phyloP scores from a whole-genome alignment of 768 basidiomycete genomes.

The Lactifluus rugatus region DNA sequence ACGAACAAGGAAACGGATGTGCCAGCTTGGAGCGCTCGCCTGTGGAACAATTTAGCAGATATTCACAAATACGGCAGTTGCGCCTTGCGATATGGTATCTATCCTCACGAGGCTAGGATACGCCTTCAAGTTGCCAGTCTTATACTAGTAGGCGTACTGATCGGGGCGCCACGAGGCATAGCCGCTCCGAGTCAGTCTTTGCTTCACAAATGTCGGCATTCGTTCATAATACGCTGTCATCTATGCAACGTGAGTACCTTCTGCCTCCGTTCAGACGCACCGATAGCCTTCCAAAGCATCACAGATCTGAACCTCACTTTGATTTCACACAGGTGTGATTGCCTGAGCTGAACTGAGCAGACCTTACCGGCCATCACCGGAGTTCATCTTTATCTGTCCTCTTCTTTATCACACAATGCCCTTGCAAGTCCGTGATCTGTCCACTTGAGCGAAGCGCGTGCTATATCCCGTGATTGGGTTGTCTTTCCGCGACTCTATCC shows the following conservation, averaged over 20 bases:
- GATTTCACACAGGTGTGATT: not conserved
- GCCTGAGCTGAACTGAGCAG: not conserved
- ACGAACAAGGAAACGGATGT: not conserved
- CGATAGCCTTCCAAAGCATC: not conserved
- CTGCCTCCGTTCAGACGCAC: not conserved
- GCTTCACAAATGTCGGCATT: not conserved
- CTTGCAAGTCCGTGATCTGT: not conserved
- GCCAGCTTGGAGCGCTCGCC: not conserved
- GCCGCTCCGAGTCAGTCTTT: not conserved
- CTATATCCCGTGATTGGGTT: not conserved
- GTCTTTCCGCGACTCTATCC: not conserved
- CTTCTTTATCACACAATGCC: not conserved
- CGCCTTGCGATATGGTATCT: not conserved
- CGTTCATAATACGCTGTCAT: not conserved
- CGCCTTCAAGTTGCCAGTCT: not conserved
- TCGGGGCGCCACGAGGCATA: conserved; percentile 7
- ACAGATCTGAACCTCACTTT: not conserved
- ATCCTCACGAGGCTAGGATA: not conserved
- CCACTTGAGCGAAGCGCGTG: not conserved
- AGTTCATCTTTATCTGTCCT: not conserved
- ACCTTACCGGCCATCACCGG: not conserved
- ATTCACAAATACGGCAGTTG: not conserved
- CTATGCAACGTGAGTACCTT: not conserved
- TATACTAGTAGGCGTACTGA: not conserved
- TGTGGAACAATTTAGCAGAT: not conserved